Conservation (phyloP, 2,329 filamentous ascomycete genomes). For the Phaeosphaeriaceae sp. region DNA sequence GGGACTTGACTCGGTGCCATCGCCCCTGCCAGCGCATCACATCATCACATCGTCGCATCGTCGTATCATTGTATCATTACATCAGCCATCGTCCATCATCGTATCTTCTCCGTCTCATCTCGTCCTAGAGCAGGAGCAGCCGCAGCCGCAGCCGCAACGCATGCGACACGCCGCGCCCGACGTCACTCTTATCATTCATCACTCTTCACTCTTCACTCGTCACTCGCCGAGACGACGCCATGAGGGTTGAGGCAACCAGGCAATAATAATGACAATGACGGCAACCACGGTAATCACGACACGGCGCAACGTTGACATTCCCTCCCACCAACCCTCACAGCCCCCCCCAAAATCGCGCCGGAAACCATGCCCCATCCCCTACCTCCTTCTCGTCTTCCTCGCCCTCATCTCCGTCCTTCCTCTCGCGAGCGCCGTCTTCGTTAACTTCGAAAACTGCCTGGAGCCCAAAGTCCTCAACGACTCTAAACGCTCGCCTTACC, state of each 20-base stretch:
- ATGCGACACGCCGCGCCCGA: slow-evolving; percentile 4
- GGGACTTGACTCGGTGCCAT: too few species aligned
- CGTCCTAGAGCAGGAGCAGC: not conserved
- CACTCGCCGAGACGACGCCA: slow-evolving; percentile 25
- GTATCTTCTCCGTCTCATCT: not conserved
- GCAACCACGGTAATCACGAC: slow-evolving; percentile 32
- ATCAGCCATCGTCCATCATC: too few species aligned
- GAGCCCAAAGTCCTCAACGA: slow-evolving; percentile 58
- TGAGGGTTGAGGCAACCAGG: slow-evolving; percentile 30
- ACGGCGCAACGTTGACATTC: slow-evolving; percentile 31
- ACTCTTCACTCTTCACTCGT: too few species aligned
- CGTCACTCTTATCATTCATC: too few species aligned
- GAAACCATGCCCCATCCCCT: slow-evolving; percentile 19
- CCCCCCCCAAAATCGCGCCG: slow-evolving; percentile 40
- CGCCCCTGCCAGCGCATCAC: too few species aligned
- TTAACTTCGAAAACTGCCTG: slow-evolving; percentile 88
- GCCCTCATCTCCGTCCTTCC: slow-evolving; percentile 33
- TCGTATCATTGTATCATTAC: too few species aligned
- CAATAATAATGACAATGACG: slow-evolving; percentile 18
- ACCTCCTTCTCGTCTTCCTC: slow-evolving; percentile 32
- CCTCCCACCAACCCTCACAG: slow-evolving; percentile 35
- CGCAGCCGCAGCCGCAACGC: slow-evolving; percentile 5
- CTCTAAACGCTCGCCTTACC: slow-evolving; percentile 60
- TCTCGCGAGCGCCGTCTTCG: slow-evolving; percentile 58
- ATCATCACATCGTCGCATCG: too few species aligned